These are phyloP conservation scores for Russula abietina DNA, from an alignment of 768 basidiomycete genomes.

Conservation along the genomic window DNA sequence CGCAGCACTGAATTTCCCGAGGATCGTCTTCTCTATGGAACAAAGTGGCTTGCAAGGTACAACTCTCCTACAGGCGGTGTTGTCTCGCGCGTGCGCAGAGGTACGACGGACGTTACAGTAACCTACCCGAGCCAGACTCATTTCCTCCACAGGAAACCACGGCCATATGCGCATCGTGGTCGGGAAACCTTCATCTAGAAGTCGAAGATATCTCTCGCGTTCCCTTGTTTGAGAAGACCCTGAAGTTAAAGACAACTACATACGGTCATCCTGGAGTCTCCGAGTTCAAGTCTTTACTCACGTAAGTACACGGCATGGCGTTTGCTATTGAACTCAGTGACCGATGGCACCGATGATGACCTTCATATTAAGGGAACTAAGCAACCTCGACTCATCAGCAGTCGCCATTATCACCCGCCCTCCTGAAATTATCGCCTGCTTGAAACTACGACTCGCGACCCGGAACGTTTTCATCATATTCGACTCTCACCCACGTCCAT, in stretches of 20 bases:
- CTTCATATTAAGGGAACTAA: constrained; percentile 27
- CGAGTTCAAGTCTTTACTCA: constrained; percentile 35
- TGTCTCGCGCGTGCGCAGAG: constrained; percentile 34
- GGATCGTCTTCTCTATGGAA: constrained; percentile 41
- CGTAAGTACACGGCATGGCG: constrained; percentile 27
- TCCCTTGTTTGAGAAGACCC: constrained; percentile 43
- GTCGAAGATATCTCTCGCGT: constrained; percentile 46
- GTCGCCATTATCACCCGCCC: constrained; percentile 60
- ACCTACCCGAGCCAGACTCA: background rate
- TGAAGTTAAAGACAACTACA: constrained; percentile 34
- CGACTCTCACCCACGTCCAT: constrained; percentile 59
- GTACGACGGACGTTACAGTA: constrained; percentile 27
- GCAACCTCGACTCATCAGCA: constrained; percentile 28
- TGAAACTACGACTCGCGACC: constrained; percentile 31
- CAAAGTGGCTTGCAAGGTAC: constrained; percentile 29
- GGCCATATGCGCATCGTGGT: constrained; percentile 53
- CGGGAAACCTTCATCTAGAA: constrained; percentile 46
- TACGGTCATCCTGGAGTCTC: constrained; percentile 37
- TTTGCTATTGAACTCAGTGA: background rate
- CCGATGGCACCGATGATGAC: background rate
- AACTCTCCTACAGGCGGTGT: constrained; percentile 33
- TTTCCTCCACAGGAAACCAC: constrained; percentile 43
- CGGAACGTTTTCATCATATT: constrained; percentile 50
- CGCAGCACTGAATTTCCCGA: constrained; percentile 59
- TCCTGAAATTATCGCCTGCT: constrained; percentile 59